Conservation (phyloP, 768 basidiomycete species). For the Rhizopogon vesiculosus region DNA sequence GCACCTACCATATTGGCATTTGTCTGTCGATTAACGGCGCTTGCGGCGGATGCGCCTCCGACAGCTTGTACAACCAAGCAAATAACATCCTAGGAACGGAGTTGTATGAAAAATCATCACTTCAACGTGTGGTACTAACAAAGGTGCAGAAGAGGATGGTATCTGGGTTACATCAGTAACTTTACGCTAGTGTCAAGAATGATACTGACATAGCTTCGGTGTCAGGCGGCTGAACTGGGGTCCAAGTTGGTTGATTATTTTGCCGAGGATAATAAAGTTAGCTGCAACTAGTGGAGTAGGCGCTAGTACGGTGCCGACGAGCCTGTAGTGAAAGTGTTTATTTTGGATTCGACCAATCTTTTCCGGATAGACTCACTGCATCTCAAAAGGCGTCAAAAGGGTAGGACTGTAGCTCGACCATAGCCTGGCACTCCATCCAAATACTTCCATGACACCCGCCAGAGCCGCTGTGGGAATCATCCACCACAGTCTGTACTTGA, state of each 20-base stretch:
- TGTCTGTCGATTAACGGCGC: constrained; percentile 21
- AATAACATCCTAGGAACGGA: constrained; percentile 25
- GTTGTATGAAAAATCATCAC: neutral
- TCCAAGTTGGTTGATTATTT: constrained; percentile 40
- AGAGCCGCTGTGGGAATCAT: constrained; percentile 44
- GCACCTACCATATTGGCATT: constrained; percentile 10
- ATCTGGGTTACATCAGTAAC: constrained; percentile 4
- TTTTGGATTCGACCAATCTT: neutral
- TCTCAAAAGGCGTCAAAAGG: constrained; percentile 31
- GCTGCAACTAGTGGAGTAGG: constrained; percentile 56
- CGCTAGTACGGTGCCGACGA: constrained; percentile 41
- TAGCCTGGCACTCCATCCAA: constrained; percentile 52
- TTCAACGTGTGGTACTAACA: constrained; percentile 4
- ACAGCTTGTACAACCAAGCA: constrained; percentile 35
- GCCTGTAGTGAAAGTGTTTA: constrained; percentile 9
- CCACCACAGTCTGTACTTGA: constrained; percentile 46
- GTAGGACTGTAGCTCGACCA: constrained; percentile 38
- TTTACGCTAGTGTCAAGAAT: neutral
- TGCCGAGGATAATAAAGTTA: constrained; percentile 50
- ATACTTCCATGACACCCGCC: constrained; percentile 43
- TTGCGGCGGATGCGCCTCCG: constrained; percentile 43
- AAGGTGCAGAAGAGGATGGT: constrained; percentile 9
- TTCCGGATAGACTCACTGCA: constrained; percentile 32
- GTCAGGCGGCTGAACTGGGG: constrained; percentile 45
- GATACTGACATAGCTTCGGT: constrained; percentile 22